Conservation (phyloP, 371 early-diverging fungal genomes). For the Apophysomyces elegans region DNA sequence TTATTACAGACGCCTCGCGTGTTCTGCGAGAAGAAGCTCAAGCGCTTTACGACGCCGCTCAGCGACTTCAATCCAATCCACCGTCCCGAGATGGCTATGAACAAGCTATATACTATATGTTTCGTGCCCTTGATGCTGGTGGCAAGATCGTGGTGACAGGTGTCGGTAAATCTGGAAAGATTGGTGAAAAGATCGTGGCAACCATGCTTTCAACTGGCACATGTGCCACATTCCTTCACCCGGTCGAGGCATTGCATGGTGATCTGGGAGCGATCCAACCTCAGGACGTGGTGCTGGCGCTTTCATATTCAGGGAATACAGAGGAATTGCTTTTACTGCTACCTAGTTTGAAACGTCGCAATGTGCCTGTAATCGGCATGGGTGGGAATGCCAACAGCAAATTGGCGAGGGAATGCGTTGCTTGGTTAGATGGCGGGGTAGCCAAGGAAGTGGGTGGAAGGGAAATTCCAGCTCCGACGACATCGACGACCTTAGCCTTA, state of each 20-base stretch:
- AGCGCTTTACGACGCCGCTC: slow-evolving; percentile 38
- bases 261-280: slow-evolving; percentile 59
- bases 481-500: slow-evolving; percentile 62
- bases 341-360: slow-evolving; percentile 49
- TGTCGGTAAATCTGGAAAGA: slow-evolving; percentile 69
- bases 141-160: slow-evolving; percentile 68
- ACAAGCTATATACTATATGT: slow-evolving; percentile 44
- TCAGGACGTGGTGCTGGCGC: slow-evolving; percentile 60
- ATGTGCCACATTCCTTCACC: slow-evolving; percentile 60
- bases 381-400: slow-evolving; percentile 56
- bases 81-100: slow-evolving; percentile 40
- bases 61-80: slow-evolving; percentile 30
- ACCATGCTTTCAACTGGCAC: slow-evolving; percentile 67
- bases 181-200: slow-evolving; percentile 68
- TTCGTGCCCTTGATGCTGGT: slow-evolving; percentile 37
- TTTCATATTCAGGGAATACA: slow-evolving; percentile 69
- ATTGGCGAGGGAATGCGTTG: slow-evolving; percentile 56
- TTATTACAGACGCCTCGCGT: not conserved
- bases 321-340: slow-evolving; percentile 58
- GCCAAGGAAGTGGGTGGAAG: slow-evolving; percentile 45
- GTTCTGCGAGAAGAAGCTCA: slow-evolving; percentile 32
- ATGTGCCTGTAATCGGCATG: slow-evolving; percentile 57
- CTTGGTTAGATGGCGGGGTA: slow-evolving; percentile 65
- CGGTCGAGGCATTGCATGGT: slow-evolving; percentile 70
- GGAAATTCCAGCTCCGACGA: slow-evolving; percentile 64